phyloP scores from a whole-genome alignment of 2,329 filamentous ascomycete species.

The Epichloe uncinata region DNA sequence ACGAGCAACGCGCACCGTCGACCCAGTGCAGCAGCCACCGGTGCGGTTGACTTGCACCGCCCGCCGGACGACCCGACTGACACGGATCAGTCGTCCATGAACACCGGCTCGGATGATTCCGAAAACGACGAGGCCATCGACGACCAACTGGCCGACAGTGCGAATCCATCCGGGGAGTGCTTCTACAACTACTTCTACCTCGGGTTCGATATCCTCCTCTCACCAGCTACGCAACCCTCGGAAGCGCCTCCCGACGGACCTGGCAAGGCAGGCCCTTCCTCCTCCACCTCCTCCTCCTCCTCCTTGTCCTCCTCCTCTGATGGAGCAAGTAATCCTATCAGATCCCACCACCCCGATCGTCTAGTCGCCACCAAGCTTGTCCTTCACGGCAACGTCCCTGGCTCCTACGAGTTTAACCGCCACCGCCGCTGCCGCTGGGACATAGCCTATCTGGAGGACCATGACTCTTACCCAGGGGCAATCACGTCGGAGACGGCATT shows the following conservation, averaged over 20 bases:
- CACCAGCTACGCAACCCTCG: slow-evolving; percentile 54
- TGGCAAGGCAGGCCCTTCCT: neutral
- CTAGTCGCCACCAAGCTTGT: slow-evolving; percentile 86
- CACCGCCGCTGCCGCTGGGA: slow-evolving; percentile 84
- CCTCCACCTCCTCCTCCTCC: neutral
- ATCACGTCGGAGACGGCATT: slow-evolving; percentile 70
- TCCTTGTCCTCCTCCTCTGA: slow-evolving; percentile 7
- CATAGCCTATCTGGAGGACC: slow-evolving; percentile 40
- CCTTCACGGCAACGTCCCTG: slow-evolving; percentile 86
- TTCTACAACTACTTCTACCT: slow-evolving; percentile 98
- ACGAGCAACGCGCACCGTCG: slow-evolving; percentile 37
- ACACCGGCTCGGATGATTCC: slow-evolving; percentile 57
- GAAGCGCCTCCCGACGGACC: slow-evolving; percentile 36
- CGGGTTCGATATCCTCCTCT: slow-evolving; percentile 89
- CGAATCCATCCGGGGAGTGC: slow-evolving; percentile 52
- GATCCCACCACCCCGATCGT: slow-evolving; percentile 40
- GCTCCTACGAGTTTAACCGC: slow-evolving; percentile 92
- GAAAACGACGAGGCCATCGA: slow-evolving; percentile 44
- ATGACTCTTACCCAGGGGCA: slow-evolving; percentile 26
- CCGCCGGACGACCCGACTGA: slow-evolving; percentile 48
- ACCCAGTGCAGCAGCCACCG: slow-evolving; percentile 27
- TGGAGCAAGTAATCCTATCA: slow-evolving; percentile 20
- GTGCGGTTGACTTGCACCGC: slow-evolving; percentile 27
- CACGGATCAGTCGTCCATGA: slow-evolving; percentile 62
- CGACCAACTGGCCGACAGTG: slow-evolving; percentile 38